phyloP scores from a whole-genome alignment of 257 asterid genomes.

The Primulina tabacum region DNA sequence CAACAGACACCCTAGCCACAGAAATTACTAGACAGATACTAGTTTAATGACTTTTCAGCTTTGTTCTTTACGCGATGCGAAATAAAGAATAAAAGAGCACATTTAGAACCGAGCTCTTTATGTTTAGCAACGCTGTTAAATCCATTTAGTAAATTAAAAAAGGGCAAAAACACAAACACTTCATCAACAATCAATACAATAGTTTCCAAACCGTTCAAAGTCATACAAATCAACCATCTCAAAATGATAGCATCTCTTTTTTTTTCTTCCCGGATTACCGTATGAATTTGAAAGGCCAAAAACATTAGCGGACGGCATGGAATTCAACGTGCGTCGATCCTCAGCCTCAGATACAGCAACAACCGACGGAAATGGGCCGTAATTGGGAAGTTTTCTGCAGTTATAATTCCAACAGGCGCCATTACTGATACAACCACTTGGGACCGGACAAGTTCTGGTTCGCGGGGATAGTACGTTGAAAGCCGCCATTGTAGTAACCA shows the following conservation, averaged over 20 bases:
- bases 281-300: constrained; percentile 37
- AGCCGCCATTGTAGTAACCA: constrained; percentile 59
- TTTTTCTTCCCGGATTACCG: constrained; percentile 31
- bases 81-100: too few relatives aligned
- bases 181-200: too few relatives aligned
- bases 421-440: constrained; percentile 24
- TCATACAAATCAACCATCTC: background rate
- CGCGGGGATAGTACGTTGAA: constrained; percentile 54
- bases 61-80: too few relatives aligned
- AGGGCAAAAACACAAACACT: too few relatives aligned
- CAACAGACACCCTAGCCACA: too few relatives aligned
- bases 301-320: constrained; percentile 31
- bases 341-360: constrained; percentile 23
- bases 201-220: too few relatives aligned
- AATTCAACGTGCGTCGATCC: constrained; percentile 22
- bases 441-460: constrained; percentile 30
- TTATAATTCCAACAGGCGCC: constrained; percentile 18
- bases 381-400: constrained; percentile 21
- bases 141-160: too few relatives aligned
- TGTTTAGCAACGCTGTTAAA: too few relatives aligned
- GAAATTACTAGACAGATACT: too few relatives aligned
- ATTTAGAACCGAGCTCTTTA: too few relatives aligned
- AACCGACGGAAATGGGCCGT: constrained; percentile 28
- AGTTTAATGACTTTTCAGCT: too few relatives aligned
- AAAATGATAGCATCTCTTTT: constrained; percentile 5